Base-by-base conservation (phyloP, 169 alveolate genomes). In the Plasmodium cynomolgi region DNA sequence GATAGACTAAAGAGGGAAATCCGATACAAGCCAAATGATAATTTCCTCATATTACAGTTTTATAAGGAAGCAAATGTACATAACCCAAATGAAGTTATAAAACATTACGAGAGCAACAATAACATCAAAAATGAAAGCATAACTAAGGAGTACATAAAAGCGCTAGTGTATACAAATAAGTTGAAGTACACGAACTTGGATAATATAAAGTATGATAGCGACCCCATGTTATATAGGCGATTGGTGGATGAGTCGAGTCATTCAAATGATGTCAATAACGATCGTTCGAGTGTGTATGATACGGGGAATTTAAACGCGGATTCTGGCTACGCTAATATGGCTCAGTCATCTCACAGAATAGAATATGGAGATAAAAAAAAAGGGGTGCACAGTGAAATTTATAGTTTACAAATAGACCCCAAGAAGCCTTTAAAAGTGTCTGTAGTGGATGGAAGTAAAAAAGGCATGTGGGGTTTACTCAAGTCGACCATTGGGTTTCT, bases 131-230 rank as follows among this genome's bases (percentile, higher is more conserved):
- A 95, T 81, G 97, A 96, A 84, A 95, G 96, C 29, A 92, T 92
- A 20, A 82, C 95, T 56, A 91, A 85, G 83, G 97, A 96, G 74
- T 96, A 96, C 71, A 81, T 96, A 47, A 95, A 93, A 93, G 97
- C 97, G n/a, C 91, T 96, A 84, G 96, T 95, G 72, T 75, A 93
- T 77, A 95, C 97, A 8, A 96, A 96, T 81, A 82, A 82, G 33
- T 47, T 96, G 34, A 95, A 96, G 44, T 93, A 95, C 39, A 91
- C 96, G 11, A 94, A 93, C 83, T 92, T 96, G 20, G 94, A 94
- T 80, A 90, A 90, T 71, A 75, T 86, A 75, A 86, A 86, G 44
- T 77, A 86, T 86, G 86, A 86, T 86, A 86, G 71, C 31, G 88
- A 86, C 31, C 33, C 81, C 31, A 86, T 47, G 37, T 34, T 44